Conservation (phyloP, 176 grass and related monocot genomes). For the Poa pratensis region DNA sequence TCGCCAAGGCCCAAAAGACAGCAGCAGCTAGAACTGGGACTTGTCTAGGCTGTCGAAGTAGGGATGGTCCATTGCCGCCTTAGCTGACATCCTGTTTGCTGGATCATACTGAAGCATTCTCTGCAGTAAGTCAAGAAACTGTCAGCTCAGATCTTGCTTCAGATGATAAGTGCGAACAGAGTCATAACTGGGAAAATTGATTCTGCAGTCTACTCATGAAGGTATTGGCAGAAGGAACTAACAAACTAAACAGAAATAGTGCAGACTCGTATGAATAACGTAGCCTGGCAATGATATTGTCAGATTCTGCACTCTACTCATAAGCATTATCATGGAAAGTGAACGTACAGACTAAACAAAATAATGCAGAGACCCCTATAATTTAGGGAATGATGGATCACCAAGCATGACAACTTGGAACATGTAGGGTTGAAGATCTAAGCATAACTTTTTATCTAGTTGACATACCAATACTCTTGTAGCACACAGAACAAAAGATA, state of each 20-base stretch:
- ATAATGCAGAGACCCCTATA: background rate
- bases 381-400: background rate
- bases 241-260: background rate
- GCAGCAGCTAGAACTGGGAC: slow-evolving; percentile 69
- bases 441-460: slow-evolving; percentile 4
- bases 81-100: slow-evolving; percentile 77
- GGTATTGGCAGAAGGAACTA: background rate
- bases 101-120: slow-evolving; percentile 84
- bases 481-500: background rate
- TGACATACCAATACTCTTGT: background rate
- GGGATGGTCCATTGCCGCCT: slow-evolving; percentile 75
- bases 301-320: background rate
- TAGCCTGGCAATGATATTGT: background rate
- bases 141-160: background rate
- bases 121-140: slow-evolving; percentile 48
- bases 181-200: background rate
- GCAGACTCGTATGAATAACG: too few species aligned
- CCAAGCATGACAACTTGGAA: background rate
- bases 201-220: background rate
- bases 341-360: background rate
- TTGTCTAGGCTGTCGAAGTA: slow-evolving; percentile 90
- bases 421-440: background rate
- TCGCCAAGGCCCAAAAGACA: background rate
- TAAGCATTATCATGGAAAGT: background rate
- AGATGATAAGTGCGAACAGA: background rate